These are phyloP conservation scores for Exsudoporus frostii DNA, from an alignment of 768 basidiomycete species.

Conservation along the genomic window DNA sequence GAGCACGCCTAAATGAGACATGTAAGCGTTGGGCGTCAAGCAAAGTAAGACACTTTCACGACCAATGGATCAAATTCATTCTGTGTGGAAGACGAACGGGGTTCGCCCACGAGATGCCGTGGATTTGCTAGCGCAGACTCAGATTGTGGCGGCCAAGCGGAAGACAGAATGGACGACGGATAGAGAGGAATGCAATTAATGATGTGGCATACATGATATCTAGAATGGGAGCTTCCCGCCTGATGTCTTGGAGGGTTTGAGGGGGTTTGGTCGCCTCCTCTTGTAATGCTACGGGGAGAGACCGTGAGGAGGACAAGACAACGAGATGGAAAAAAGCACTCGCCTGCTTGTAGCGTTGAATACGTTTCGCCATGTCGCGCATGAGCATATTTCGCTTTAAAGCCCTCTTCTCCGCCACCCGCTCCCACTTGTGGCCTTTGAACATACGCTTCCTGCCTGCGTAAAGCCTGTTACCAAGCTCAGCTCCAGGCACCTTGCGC, in stretches of 20 bases:
- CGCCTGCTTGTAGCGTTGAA: slow-evolving; percentile 64
- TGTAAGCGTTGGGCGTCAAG: background rate
- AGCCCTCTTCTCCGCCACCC: slow-evolving; percentile 45
- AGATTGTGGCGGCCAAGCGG: background rate
- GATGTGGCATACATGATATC: slow-evolving; percentile 13
- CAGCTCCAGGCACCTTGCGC: slow-evolving; percentile 45
- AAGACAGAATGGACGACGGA: background rate
- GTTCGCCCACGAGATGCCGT: background rate
- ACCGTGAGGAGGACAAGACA: background rate
- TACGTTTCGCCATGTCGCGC: slow-evolving; percentile 66
- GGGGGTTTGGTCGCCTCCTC: slow-evolving; percentile 51
- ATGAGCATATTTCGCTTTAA: slow-evolving; percentile 54
- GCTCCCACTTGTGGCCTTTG: slow-evolving; percentile 91
- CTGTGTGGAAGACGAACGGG: background rate
- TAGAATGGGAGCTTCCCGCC: slow-evolving; percentile 57
- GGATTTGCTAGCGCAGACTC: background rate
- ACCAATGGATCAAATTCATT: background rate
- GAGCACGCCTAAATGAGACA: background rate
- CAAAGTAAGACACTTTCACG: background rate
- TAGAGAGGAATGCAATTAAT: background rate
- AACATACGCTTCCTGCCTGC: slow-evolving; percentile 81
- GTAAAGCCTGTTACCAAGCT: slow-evolving; percentile 64
- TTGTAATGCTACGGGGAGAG: slow-evolving; percentile 25
- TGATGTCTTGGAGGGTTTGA: slow-evolving; percentile 52
- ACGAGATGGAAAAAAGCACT: slow-evolving; percentile 25